Base-by-base conservation (phyloP, 176 grass and related monocot species). In the Saccharum spontaneum region DNA sequence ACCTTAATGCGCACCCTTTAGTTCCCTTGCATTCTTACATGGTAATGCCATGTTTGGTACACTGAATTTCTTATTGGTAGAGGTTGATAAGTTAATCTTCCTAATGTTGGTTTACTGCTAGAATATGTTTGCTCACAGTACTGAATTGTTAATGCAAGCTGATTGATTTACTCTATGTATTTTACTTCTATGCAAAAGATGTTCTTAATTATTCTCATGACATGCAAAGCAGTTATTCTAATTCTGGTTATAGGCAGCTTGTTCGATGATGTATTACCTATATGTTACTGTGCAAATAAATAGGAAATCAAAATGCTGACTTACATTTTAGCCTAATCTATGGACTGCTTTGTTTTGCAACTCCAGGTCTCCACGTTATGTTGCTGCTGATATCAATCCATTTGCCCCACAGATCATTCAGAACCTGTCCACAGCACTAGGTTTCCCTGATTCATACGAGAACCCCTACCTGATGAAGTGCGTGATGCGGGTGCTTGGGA, bases 391-490 rank as follows among this genome's bases (percentile, higher is more conserved):
- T 90, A 88, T 98, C 69, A 91, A 95, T 54, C 90, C 93, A 39
- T 93, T 87, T 88, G 85, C 94, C 72, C 87, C 86, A 17, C 91
- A 92, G 89, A 83, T 98, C 54, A 92, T 98, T 84, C 88, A 82
- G 22, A 87, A 83, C 85, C 64, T 98, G 30, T 95, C 92, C 82
- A 93, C 79, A 77, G 91, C 93, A 22, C 83, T 98, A 67, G 82
- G 69, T 79, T 87, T 93, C 38, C 93, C 91, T 3, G 96, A 98
- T 64, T 98, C 96, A 43, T 79, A 92, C 79, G 96, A 98, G 60
- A 98, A 98, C 77, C 89, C 89, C 18, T 98, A 95, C 81, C 78
- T 98, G 73, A 98, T 98, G 96, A 98, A 98, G 64, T 98, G 93
- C 68, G 81, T 98, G 71, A 95, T 98, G 96, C 79, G 96, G 79